phyloP scores from a whole-genome alignment of 371 early-diverging fungal genomes.

The Capniomyces stellatus region DNA sequence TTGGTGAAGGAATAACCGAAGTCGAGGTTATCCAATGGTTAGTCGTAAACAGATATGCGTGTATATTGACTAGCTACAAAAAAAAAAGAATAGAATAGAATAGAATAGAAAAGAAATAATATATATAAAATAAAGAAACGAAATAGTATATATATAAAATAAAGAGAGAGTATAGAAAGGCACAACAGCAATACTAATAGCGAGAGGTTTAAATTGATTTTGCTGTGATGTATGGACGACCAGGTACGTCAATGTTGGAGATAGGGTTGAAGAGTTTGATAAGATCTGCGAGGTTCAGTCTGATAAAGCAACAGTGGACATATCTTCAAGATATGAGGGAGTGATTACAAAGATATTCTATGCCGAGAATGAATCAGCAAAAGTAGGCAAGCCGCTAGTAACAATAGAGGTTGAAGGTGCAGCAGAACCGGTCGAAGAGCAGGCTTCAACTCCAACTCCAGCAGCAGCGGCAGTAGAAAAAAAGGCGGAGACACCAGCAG shows the following conservation, averaged over 20 bases:
- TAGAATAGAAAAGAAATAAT: too few species aligned
- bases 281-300: slow-evolving; percentile 93
- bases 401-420: slow-evolving; percentile 65
- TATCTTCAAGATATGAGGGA: slow-evolving; percentile 87
- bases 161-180: too few species aligned
- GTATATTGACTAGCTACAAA: too few species aligned
- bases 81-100: too few species aligned
- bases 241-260: slow-evolving; percentile 58
- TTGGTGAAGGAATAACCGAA: slow-evolving; percentile 96
- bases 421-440: slow-evolving; percentile 8
- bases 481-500: neutral
- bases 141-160: too few species aligned
- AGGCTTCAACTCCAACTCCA: neutral
- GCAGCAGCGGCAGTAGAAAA: neutral
- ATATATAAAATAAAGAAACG: too few species aligned
- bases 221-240: neutral
- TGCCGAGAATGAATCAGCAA: slow-evolving; percentile 74
- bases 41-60: too few species aligned
- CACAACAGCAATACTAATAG: too few species aligned
- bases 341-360: slow-evolving; percentile 63
- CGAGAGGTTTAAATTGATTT: too few species aligned
- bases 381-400: slow-evolving; percentile 81
- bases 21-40: slow-evolving; percentile 94
- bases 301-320: slow-evolving; percentile 96
- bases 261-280: slow-evolving; percentile 77